Evolutionary conservation across 2,329 filamentous ascomycete species (phyloP), one percentile per base, ranked within the genome.

Genomic region (Trichoderma sp.): DNA sequence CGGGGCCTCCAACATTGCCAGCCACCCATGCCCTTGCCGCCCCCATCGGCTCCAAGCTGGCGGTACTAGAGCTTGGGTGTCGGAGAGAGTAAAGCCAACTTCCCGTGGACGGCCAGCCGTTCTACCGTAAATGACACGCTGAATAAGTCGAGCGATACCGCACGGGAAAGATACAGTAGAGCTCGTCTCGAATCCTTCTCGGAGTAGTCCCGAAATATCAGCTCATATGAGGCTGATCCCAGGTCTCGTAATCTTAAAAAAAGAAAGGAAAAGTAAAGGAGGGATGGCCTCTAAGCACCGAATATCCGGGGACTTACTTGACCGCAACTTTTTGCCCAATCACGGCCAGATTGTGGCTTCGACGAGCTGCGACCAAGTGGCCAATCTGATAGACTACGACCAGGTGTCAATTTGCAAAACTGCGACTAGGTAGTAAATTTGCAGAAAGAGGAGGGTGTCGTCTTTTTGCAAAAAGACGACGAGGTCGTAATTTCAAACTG

Each of bases 21-120:
- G 43, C 21, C n/a, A 52, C 35, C 61, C 52, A n/a, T 57, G 31
- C 27, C 35, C 57, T 40, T 59, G 33, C 11, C n/a, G n/a, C n/a
- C n/a, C 31, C 29, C 24, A 11, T 67, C 63, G 63, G 63, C 27
- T 52, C 63, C 63, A 67, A 58, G 53, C 63, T 67, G 63, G 55
- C 55, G 63, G 63, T 67, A 67, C 21, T 35, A 13, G 5, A 6
- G 8, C 33, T 56, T 64, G 61, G 49, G 35, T 29, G 21, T 21
- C 29, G 19, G 59, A 19, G 29, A 52, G 43, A 21, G 24, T 55
- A 21, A 11, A 7, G 14, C 4, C n/a, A 16, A 8, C 53, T 27
- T 27, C 61, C 61, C 61, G 37, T n/a, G 14, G 33, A 21, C 27
- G 31, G 2, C 24, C 24, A 7, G n/a, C 35, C 31, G 24, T 10